Base-by-base conservation (phyloP, 768 basidiomycete species). In the Tylopilus vinaceipallidus region DNA sequence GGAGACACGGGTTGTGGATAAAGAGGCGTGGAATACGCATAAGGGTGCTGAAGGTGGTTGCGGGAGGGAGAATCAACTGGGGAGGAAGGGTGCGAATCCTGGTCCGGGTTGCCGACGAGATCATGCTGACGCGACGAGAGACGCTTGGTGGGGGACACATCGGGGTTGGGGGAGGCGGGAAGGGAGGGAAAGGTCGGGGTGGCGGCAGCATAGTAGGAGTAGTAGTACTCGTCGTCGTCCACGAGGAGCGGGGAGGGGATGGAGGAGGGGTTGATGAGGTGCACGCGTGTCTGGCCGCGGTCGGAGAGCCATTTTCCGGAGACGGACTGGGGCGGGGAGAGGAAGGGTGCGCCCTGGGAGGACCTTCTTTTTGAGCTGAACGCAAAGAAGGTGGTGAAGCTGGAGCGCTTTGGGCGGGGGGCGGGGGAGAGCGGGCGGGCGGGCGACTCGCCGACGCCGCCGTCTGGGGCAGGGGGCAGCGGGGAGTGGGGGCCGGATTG, bases 381-480 rank as follows among this genome's bases (percentile, higher is more conserved):
- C 0, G 68, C 56, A 23, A 67, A 67, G 43, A 67, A 67, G 34
- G 50, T 53, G 8, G 61, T 47, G 4, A 58, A 53, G 58, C 83
- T 84, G n/a, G 70, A 67, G 8, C 82, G 73, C 59, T 74, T 75
- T 44, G 49, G 51, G n/a, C 61, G 56, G 12, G 38, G 17, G 34
- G 59, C 52, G 24, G 58, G 35, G 1, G 17, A 44, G 37, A 52
- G 24, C 4, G 62, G 53, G 2, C 66, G 70, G 26, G 53, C 66
- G 4, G 88, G 88, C 0, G 83, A 79, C 52, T 85, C 83, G 24
- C 86, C 86, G 19, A 89, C 76, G 22, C 82, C 86, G 26, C 82
- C 84, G 5, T 73, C 63, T 30, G 75, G 77, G 76, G 72, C 9
- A 75, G 68, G 6, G 69, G 19, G 11, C 27, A 12, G 12, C 27